These are phyloP conservation scores for Lyophyllum atratum DNA, from an alignment of 768 basidiomycete genomes.

Conservation along the genomic window DNA sequence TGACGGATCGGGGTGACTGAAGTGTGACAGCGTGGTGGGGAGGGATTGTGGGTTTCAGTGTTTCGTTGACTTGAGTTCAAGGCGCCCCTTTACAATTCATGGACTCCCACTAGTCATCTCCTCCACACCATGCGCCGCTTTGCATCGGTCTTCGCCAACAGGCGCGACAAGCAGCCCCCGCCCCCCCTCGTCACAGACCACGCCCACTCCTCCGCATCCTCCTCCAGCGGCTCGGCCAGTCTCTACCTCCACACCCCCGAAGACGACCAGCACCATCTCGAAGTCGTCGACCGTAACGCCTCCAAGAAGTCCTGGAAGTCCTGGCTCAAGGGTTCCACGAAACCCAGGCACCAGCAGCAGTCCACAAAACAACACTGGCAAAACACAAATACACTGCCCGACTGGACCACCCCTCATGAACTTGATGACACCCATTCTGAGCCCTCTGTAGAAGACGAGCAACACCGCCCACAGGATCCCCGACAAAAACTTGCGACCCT, in stretches of 20 bases:
- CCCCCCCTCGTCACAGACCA: slow-evolving; percentile 30
- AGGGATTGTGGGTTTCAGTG: no score
- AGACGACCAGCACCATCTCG: slow-evolving; percentile 42
- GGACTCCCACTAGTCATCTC: no score
- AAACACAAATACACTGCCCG: slow-evolving; percentile 13
- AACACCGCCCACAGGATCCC: background rate
- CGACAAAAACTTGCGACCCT: slow-evolving; percentile 32
- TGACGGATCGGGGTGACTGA: slow-evolving; percentile 11
- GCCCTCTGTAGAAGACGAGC: slow-evolving; percentile 10
- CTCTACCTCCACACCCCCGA: slow-evolving; percentile 60
- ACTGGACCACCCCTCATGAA: slow-evolving; percentile 31
- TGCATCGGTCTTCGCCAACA: slow-evolving; percentile 55
- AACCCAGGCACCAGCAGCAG: slow-evolving; percentile 13
- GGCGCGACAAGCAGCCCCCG: slow-evolving; percentile 40
- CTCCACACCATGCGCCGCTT: slow-evolving; percentile 58
- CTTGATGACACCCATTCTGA: slow-evolving; percentile 18
- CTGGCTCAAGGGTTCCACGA: slow-evolving; percentile 42
- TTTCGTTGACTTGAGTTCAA: no score
- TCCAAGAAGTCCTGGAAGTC: slow-evolving; percentile 56
- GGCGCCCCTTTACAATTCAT: no score
- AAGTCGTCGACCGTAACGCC: slow-evolving; percentile 27
- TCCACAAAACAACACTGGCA: slow-evolving; percentile 19
- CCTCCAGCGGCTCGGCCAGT: slow-evolving; percentile 63
- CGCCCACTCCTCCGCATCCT: slow-evolving; percentile 55
- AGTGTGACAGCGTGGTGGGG: slow-evolving; percentile 9